Evolutionary conservation across 2,329 filamentous ascomycete genomes (phyloP), one percentile per base, ranked within the genome.

Genomic region (Aureobasidium musti): DNA sequence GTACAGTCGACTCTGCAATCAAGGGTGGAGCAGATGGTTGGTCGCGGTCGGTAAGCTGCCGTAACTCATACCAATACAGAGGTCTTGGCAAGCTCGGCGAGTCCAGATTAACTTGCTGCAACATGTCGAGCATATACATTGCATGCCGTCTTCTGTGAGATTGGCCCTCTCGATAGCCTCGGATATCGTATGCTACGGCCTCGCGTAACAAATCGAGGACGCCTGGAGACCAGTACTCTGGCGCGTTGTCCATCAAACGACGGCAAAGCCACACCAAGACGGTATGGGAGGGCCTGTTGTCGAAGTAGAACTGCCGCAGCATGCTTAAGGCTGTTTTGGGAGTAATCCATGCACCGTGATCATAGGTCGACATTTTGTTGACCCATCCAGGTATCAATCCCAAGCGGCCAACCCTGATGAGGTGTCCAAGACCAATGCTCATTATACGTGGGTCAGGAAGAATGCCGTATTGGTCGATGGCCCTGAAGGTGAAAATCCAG

Each of bases 221-320:
- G 5, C 68, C 66, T 4, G 41, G 21, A 21, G 69, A 65, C n/a
- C 64, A 50, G 30, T 74, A 69, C 13, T 68, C 65, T 17, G 72
- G 70, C 10, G 66, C 69, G 10, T 21, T 13, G 8, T 43, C 39
- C 5, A 59, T 26, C 21, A 76, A 53, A 37, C 68, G 59, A 23
- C 72, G 70, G 65, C 72, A 74, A 13, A 73, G 66, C 68, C 67
- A 69, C 57, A 74, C 71, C 21, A 76, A 26, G 26, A 73, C 37
- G 14, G 67, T 63, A 49, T 75, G 73, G 14, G 73, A 69, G 26
- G 73, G 73, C 6, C 73, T 69, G 35, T 63, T 63, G 6, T 72
- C 67, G 19, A 66, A 67, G 61, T 73, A 76, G 65, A 68, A 76
- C 7, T 57, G 56, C n/a, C 65, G 68, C 28, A 76, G 39, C 53